Conservation (phyloP, 2,329 filamentous ascomycete genomes). For the Sphaerulina musiva region DNA sequence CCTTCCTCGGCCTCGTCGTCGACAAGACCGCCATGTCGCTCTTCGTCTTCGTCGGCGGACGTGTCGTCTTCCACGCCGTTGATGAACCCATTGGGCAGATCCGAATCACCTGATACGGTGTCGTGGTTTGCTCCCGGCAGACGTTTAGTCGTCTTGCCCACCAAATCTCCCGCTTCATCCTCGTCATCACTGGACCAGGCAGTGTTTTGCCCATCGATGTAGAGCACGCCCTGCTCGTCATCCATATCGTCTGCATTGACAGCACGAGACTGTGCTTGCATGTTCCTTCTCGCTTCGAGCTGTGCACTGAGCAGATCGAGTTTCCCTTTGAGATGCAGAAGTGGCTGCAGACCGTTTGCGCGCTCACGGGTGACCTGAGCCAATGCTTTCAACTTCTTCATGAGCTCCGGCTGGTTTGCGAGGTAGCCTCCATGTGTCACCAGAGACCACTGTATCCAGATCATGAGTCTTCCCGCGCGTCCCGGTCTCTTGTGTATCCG, state of each 20-base stretch:
- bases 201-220: conserved; percentile 75
- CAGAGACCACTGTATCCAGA: conserved; percentile 94
- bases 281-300: conserved; percentile 67
- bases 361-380: conserved; percentile 84
- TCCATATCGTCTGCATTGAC: conserved; percentile 53
- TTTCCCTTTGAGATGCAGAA: conserved; percentile 88
- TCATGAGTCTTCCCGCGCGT: conserved; percentile 80
- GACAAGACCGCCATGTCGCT: conserved; percentile 37
- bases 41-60: conserved; percentile 20
- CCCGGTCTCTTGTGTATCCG: conserved; percentile 81
- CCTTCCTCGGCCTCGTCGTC: conserved; percentile 50
- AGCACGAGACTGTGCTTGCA: conserved; percentile 48
- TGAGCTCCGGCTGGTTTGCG: conserved; percentile 74
- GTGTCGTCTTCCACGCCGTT: conserved; percentile 18
- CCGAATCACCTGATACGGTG: conserved; percentile 13
- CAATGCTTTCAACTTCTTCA: conserved; percentile 69
- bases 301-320: conserved; percentile 90
- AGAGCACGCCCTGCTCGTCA: conserved; percentile 69
- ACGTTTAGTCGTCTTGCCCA: conserved; percentile 19
- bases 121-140: conserved; percentile 10
- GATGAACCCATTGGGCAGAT: conserved; percentile 15
- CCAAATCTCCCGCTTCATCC: conserved; percentile 41
- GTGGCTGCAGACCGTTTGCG: conserved; percentile 69
- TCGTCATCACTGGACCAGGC: conserved; percentile 48
- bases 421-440: conserved; percentile 87